Evolutionary conservation across 768 basidiomycete species (phyloP).

Genomic region (Suillus ampliporus): DNA sequence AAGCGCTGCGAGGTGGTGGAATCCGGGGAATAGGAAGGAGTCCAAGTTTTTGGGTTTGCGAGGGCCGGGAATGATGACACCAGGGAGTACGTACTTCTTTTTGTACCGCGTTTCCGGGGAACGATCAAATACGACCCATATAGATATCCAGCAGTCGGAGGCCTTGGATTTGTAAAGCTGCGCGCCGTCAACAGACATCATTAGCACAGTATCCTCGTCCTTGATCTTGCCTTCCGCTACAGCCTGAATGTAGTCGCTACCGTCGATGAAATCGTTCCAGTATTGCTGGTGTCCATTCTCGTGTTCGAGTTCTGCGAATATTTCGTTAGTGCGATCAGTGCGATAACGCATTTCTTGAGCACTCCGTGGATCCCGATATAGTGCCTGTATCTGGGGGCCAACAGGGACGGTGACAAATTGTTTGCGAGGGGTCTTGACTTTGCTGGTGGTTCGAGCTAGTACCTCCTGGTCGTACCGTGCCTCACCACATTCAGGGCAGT

Average conservation of each 20-base stretch:
- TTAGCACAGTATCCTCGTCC: conserved; percentile 33
- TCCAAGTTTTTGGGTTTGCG: conserved; percentile 38
- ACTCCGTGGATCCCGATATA: too few relatives aligned
- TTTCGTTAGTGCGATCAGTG: too few relatives aligned
- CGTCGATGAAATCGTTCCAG: too few relatives aligned
- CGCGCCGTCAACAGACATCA: conserved; percentile 45
- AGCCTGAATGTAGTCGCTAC: too few relatives aligned
- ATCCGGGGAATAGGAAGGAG: conserved; percentile 40
- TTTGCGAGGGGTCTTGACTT: too few relatives aligned
- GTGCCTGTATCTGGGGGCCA: too few relatives aligned
- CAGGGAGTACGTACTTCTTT: conserved; percentile 16
- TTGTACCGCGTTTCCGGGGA: conserved; percentile 36
- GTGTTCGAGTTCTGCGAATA: too few relatives aligned
- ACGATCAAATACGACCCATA: conserved; percentile 43
- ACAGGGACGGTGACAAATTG: too few relatives aligned
- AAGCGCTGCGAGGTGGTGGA: conserved; percentile 40
- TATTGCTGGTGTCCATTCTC: too few relatives aligned
- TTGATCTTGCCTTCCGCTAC: background rate
- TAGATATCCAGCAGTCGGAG: conserved; percentile 38
- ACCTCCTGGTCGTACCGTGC: background rate
- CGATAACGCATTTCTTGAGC: too few relatives aligned
- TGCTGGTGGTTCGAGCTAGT: too few relatives aligned
- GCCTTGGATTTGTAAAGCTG: conserved; percentile 39
- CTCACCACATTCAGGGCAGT: conserved; percentile 37
- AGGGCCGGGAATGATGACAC: conserved; percentile 38